phyloP scores from a whole-genome alignment of 1,284 basidiomycete species.

The Pholiota adiposa region DNA sequence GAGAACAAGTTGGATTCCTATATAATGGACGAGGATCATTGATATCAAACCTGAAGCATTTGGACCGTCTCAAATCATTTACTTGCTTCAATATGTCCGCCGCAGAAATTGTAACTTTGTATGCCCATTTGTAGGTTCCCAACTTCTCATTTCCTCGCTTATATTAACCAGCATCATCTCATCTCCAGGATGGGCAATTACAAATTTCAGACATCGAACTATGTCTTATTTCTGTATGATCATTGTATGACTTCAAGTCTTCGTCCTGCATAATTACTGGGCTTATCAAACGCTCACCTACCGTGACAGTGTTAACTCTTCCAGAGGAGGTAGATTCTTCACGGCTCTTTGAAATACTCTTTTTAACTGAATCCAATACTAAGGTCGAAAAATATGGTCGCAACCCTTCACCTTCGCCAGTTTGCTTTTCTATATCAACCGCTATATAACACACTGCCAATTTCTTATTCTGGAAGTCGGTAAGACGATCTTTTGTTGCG shows the following conservation, averaged over 20 bases:
- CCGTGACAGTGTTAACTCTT: not conserved
- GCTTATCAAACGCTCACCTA: no score
- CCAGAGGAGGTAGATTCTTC: not conserved
- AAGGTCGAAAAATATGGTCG: slow-evolving; percentile 29
- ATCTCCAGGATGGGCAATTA: not conserved
- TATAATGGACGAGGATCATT: not conserved
- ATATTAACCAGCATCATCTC: not conserved
- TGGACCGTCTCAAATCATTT: not conserved
- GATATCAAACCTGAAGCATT: no score
- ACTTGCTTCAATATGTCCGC: not conserved
- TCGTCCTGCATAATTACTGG: no score
- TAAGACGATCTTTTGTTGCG: slow-evolving; percentile 2
- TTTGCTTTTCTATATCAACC: slow-evolving; percentile 28
- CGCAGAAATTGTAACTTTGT: slow-evolving; percentile 1
- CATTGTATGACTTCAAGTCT: slow-evolving; percentile 25
- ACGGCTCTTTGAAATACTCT: no score
- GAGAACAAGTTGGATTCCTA: not conserved
- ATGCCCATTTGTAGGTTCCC: not conserved
- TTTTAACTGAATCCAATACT: no score
- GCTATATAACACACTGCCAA: slow-evolving; percentile 28
- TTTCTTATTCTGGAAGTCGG: slow-evolving; percentile 30
- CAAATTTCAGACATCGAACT: slow-evolving; percentile 27
- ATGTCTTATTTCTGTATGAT: slow-evolving; percentile 31
- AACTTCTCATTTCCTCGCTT: not conserved
- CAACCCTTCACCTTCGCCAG: slow-evolving; percentile 23